These are phyloP conservation scores for Sugiyamaella castrensis DNA, from an alignment of 1,139 yeast species.

Conservation along the genomic window DNA sequence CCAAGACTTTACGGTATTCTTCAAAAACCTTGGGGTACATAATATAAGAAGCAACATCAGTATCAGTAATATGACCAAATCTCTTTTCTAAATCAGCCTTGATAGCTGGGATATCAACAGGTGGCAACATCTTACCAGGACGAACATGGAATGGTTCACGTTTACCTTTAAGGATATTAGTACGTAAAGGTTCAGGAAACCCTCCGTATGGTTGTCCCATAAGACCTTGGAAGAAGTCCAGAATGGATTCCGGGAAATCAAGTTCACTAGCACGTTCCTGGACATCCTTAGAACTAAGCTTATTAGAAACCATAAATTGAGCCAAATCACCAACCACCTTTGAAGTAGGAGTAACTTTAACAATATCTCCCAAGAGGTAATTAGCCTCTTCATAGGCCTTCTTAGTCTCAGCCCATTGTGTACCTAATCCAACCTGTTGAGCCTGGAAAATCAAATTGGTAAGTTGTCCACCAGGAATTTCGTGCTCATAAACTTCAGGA, in stretches of 20 bases:
- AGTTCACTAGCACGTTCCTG: slow-evolving; percentile 79
- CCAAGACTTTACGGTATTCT: slow-evolving; percentile 68
- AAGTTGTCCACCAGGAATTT: slow-evolving; percentile 99
- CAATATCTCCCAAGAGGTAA: slow-evolving; percentile 86
- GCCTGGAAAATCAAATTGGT: slow-evolving; percentile 98
- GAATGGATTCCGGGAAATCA: slow-evolving; percentile 97
- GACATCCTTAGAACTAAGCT: slow-evolving; percentile 80
- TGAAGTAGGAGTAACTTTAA: slow-evolving; percentile 97
- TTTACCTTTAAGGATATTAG: slow-evolving; percentile 82
- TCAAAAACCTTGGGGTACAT: slow-evolving; percentile 99
- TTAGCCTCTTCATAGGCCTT: slow-evolving; percentile 90
- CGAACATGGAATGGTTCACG: slow-evolving; percentile 84
- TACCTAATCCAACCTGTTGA: slow-evolving; percentile 95
- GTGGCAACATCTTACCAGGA: slow-evolving; percentile 86
- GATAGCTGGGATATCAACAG: slow-evolving; percentile 71
- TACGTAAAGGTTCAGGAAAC: slow-evolving; percentile 97
- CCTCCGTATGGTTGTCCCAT: slow-evolving; percentile 99
- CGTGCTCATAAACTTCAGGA: slow-evolving; percentile 97
- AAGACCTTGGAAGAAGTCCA: slow-evolving; percentile 97
- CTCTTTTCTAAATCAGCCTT: slow-evolving; percentile 62
- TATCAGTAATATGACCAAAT: slow-evolving; percentile 59
- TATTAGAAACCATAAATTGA: slow-evolving; percentile 97
- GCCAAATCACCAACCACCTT: slow-evolving; percentile 99
- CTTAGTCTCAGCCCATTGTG: slow-evolving; percentile 94
- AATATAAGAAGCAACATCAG: slow-evolving; percentile 90